phyloP scores from a whole-genome alignment of 2,329 filamentous ascomycete species.

The Phoma sp. region DNA sequence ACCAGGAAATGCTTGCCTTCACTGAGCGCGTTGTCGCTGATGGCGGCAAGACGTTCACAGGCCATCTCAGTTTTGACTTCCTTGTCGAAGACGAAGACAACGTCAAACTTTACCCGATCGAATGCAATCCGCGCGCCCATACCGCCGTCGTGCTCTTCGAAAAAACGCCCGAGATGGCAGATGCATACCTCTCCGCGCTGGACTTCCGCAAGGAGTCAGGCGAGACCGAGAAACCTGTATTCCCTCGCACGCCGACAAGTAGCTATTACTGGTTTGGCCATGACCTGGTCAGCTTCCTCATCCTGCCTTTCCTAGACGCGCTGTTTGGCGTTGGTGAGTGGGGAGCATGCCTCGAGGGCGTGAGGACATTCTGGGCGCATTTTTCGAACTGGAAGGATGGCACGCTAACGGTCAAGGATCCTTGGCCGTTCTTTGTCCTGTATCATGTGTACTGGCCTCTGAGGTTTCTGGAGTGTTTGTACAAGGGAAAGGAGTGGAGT shows the following conservation, averaged over 20 bases:
- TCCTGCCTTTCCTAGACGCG: conserved; percentile 44
- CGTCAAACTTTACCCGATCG: conserved; percentile 66
- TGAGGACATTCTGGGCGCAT: conserved; percentile 49
- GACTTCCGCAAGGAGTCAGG: conserved; percentile 19
- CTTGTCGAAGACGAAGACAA: conserved; percentile 57
- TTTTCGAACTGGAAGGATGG: conserved; percentile 57
- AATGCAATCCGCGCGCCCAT: conserved; percentile 73
- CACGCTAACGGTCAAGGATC: conserved; percentile 57
- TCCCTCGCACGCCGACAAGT: conserved; percentile 28
- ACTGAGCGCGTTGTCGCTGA: conserved; percentile 63
- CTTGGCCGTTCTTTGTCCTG: conserved; percentile 57
- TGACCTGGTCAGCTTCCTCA: conserved; percentile 62
- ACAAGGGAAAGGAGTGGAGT: conserved; percentile 62
- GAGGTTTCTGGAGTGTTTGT: conserved; percentile 57
- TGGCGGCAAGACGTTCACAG: conserved; percentile 62
- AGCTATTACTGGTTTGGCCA: conserved; percentile 71
- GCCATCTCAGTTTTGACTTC: conserved; percentile 76
- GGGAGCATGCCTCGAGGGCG: conserved; percentile 27
- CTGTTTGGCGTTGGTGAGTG: conserved; percentile 25
- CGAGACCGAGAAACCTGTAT: conserved; percentile 19
- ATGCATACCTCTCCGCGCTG: conserved; percentile 37
- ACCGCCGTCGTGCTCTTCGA: conserved; percentile 69
- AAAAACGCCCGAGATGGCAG: conserved; percentile 34
- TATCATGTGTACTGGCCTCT: conserved; percentile 62
- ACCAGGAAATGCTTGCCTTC: conserved; percentile 67